These are phyloP conservation scores for Coelastrella sp. DNA, from an alignment of 139 green algal genomes.

Conservation along the genomic window DNA sequence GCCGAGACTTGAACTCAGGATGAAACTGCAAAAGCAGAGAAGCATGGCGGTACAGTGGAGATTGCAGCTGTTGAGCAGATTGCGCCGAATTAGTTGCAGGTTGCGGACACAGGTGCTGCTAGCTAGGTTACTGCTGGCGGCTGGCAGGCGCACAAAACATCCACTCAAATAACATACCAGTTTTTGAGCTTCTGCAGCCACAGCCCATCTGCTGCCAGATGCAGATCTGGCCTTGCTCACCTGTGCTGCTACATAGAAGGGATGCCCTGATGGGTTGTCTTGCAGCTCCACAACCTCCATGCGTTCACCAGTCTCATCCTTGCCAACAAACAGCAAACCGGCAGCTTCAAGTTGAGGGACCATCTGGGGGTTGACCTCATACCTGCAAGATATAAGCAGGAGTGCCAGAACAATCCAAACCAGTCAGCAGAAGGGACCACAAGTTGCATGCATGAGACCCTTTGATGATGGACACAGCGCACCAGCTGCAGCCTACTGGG, in stretches of 20 bases:
- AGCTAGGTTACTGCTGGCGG: no score
- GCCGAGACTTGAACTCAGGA: slow-evolving; percentile 87
- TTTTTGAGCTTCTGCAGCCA: no score
- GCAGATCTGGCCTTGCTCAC: background rate
- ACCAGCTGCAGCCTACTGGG: no score
- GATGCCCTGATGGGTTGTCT: slow-evolving; percentile 71
- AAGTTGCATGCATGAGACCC: no score
- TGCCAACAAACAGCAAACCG: slow-evolving; percentile 91
- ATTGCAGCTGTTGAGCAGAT: no score
- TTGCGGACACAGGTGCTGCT: no score
- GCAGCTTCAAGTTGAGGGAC: slow-evolving; percentile 87
- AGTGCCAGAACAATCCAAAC: background rate
- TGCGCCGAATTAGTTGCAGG: no score
- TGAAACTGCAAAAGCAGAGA: slow-evolving; percentile 73
- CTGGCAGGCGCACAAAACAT: no score
- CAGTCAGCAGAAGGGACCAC: slow-evolving; percentile 11
- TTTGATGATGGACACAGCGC: no score
- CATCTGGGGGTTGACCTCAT: slow-evolving; percentile 97
- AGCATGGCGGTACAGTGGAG: no score
- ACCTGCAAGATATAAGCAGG: slow-evolving; percentile 48
- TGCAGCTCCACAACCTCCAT: slow-evolving; percentile 98
- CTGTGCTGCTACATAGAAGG: slow-evolving; percentile 88
- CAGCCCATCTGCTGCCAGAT: no score
- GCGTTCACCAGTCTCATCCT: slow-evolving; percentile 91
- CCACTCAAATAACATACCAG: no score